Percentiles rank a stretch among this genome's conserved stretches.
These are phyloP conservation scores for Crithidia thermophila DNA, from an alignment of 208 protist genomes.

Conservation along the genomic window DNA sequence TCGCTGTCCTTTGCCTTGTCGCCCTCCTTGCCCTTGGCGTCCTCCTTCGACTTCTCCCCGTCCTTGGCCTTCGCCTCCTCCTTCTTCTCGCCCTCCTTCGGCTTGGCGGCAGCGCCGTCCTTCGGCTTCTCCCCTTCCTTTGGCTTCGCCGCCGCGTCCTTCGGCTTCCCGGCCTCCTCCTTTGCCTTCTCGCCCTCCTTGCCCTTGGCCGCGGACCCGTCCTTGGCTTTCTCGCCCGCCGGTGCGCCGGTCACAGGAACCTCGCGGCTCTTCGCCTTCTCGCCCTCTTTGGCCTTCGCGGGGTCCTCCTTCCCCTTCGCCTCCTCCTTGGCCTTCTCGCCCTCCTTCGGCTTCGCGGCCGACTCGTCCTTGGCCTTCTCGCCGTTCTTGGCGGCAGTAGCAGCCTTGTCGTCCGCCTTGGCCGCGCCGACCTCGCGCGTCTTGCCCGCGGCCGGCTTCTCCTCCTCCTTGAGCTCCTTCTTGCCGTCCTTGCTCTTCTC, in stretches of 20 bases:
- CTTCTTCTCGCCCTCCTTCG: constrained; percentile 19
- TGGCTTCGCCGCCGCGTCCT: neutral
- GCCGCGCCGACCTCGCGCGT: constrained; percentile 4
- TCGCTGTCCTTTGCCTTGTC: neutral
- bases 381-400: too few species aligned
- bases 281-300: constrained; percentile 4
- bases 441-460: constrained; percentile 13
- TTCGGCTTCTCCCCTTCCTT: constrained; percentile 17
- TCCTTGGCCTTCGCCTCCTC: constrained; percentile 20
- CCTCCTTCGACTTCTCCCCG: neutral
- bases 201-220: neutral
- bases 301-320: constrained; percentile 10
- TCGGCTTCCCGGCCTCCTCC: constrained; percentile 1
- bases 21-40: constrained; percentile 16
- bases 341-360: constrained; percentile 2
- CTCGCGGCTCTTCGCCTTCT: neutral
- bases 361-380: constrained; percentile 15
- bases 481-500: constrained; percentile 1
- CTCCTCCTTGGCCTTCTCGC: constrained; percentile 19
- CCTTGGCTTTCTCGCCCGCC: constrained; percentile 14
- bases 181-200: constrained; percentile 3
- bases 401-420: constrained; percentile 6
- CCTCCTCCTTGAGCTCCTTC: constrained; percentile 14
- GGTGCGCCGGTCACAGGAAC: too few species aligned
- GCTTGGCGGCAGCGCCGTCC: constrained; percentile 6